Base-by-base conservation (phyloP, 768 basidiomycete species). In the Pulveroboletus sp. region DNA sequence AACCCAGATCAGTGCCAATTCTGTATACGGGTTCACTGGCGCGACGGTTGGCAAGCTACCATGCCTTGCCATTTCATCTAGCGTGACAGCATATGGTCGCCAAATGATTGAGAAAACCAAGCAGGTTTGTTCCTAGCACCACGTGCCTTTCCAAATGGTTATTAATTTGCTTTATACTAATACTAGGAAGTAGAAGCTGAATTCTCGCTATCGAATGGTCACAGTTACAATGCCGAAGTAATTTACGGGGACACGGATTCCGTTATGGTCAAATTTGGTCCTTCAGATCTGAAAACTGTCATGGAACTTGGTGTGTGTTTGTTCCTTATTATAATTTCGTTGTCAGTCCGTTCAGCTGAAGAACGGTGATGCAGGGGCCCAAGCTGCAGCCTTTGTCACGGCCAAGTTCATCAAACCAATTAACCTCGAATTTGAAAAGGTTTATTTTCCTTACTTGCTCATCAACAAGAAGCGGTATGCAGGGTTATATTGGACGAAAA, bases 241-340 rank as follows among this genome's bases (percentile, higher is more conserved):
- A 91, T 99, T 55, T 99, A 99, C 56, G 97, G 97, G 56, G 97
- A 99, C 67, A 98, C 97, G 2, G 97, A 99, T 72, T 99, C 97
- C 0, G 94, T 99, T 63, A 99, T 98, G 97, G 90, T 98, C 40
- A 86, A 82, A 57, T 99, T 99, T 53, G 97, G 97, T 5, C 91
- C 91, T 37, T 82, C 78, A 5, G 94, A 99, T 59, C 73, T 99
- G 25, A 75, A 78, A 35, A 78, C 77, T 7, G 94, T 95, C 43
- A 99, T 99, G 97, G 77, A 81, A 29, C 73, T 98, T 14, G 95
- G 95, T 89, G 61, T 29, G 80, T 61, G 95, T 89, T 61, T 29
- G 80, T 61, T 45, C 20, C 25, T 11, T 29, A 17, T 40, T 20
- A n/a, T 17, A 29, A 20, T 36, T 10, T 44, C 16, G 37, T 42